A percentile compares a stretch with the other conserved stretches of the same genome.
Evolutionary conservation across 1,284 basidiomycete species (phyloP).

Genomic region (Ganoderma multipileum): DNA sequence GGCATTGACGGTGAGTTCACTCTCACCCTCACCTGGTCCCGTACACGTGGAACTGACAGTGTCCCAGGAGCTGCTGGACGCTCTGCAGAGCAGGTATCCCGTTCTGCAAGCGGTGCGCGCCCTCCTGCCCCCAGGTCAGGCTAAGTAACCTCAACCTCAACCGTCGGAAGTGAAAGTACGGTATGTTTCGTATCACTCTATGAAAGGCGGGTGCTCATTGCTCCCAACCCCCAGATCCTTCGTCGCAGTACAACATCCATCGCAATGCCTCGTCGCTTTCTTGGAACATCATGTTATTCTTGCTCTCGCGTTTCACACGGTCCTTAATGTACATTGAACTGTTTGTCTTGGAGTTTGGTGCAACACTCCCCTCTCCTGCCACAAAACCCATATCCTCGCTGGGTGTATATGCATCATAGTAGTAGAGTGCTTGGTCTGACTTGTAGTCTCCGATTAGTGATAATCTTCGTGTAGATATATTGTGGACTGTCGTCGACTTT

Average conservation of each 20-base stretch:
- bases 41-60: not conserved
- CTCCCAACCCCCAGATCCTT: not conserved
- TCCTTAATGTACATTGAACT: not conserved
- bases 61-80: not conserved
- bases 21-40: not conserved
- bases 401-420: constrained; percentile 1
- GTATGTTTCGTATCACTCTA: not conserved
- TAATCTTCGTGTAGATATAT: constrained; percentile 5
- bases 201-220: not conserved
- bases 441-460: not conserved
- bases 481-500: not conserved
- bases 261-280: constrained; percentile 6
- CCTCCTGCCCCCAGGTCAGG: not conserved
- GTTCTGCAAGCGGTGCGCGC: not conserved
- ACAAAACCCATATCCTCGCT: not conserved
- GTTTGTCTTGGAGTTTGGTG: not conserved
- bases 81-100: constrained; percentile 4
- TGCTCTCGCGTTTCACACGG: not conserved
- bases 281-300: not conserved
- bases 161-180: not conserved
- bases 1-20: constrained; percentile 10
- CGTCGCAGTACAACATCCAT: constrained; percentile 9
- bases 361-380: not conserved
- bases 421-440: not conserved
- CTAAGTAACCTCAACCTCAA: not conserved